These are phyloP conservation scores for Globisporangium barbulae DNA, from an alignment of 352 stramenopile genomes.

Conservation along the genomic window DNA sequence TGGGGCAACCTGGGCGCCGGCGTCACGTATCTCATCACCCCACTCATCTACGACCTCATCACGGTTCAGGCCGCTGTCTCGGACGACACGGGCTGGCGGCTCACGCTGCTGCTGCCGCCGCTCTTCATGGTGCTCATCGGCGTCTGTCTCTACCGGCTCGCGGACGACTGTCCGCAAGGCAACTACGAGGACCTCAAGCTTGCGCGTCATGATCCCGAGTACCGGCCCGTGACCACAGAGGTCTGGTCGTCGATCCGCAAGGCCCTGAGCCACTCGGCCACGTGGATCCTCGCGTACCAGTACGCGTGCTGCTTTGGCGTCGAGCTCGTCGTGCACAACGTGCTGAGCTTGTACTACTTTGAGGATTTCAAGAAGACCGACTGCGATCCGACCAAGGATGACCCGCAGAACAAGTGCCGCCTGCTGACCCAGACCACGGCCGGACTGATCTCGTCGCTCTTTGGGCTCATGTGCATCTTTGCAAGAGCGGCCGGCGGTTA, in stretches of 20 bases:
- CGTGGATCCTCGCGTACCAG: constrained; percentile 90
- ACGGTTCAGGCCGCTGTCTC: constrained; percentile 44
- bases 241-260: constrained; percentile 20
- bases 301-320: constrained; percentile 94
- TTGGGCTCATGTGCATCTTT: constrained; percentile 94
- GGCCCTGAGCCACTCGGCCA: constrained; percentile 47
- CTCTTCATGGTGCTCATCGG: constrained; percentile 76
- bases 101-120: constrained; percentile 88
- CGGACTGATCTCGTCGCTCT: constrained; percentile 88
- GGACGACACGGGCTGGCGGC: constrained; percentile 86
- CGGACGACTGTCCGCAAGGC: constrained; percentile 91
- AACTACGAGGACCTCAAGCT: constrained; percentile 80
- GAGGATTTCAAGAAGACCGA: constrained; percentile 74
- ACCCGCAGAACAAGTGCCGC: constrained; percentile 19
- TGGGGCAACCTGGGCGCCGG: constrained; percentile 94
- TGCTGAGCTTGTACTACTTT: constrained; percentile 89
- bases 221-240: neutral
- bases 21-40: constrained; percentile 85
- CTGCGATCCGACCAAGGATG: constrained; percentile 31
- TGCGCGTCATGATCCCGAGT: neutral
- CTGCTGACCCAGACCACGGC: constrained; percentile 40
- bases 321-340: constrained; percentile 94
- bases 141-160: constrained; percentile 68
- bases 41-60: constrained; percentile 86
- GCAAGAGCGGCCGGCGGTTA: constrained; percentile 85